These are phyloP conservation scores for Vairimorpha ceranae DNA, from an alignment of 371 early-diverging fungal species.

Conservation along the genomic window DNA sequence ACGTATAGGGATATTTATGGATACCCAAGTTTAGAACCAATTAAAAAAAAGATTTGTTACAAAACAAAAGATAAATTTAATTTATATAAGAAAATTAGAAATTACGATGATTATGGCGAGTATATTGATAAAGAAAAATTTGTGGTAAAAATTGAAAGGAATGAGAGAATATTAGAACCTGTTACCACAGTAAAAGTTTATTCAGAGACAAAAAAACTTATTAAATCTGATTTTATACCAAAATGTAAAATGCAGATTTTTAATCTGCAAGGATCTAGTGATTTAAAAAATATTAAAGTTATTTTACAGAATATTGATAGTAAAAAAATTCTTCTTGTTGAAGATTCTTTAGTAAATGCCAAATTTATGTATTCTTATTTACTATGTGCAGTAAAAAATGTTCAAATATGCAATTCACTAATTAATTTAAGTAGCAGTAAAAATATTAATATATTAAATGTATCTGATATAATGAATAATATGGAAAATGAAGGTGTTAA, in stretches of 20 bases:
- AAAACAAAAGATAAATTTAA: constrained; percentile 36
- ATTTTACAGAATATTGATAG: constrained; percentile 3
- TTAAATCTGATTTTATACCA: background rate
- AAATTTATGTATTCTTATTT: background rate
- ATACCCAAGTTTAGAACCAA: background rate
- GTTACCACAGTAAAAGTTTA: background rate
- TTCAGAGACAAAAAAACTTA: background rate
- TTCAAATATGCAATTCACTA: background rate
- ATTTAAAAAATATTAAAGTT: constrained; percentile 3
- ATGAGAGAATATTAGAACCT: constrained; percentile 8
- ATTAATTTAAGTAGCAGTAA: constrained; percentile 1
- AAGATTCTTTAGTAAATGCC: background rate
- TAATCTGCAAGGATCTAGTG: constrained; percentile 2
- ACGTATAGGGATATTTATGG: background rate
- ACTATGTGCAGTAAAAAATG: background rate
- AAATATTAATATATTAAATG: constrained; percentile 5
- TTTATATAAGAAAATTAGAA: constrained; percentile 28
- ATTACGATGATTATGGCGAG: constrained; percentile 58
- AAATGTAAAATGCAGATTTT: background rate
- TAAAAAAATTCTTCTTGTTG: background rate
- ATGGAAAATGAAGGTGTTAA: background rate
- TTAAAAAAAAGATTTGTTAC: constrained; percentile 7
- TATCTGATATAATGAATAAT: constrained; percentile 6
- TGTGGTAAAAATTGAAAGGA: constrained; percentile 4
- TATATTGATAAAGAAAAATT: constrained; percentile 28